Base-by-base conservation (phyloP, 192 early-diverging fungal genomes). In the Coemansia sp. region DNA sequence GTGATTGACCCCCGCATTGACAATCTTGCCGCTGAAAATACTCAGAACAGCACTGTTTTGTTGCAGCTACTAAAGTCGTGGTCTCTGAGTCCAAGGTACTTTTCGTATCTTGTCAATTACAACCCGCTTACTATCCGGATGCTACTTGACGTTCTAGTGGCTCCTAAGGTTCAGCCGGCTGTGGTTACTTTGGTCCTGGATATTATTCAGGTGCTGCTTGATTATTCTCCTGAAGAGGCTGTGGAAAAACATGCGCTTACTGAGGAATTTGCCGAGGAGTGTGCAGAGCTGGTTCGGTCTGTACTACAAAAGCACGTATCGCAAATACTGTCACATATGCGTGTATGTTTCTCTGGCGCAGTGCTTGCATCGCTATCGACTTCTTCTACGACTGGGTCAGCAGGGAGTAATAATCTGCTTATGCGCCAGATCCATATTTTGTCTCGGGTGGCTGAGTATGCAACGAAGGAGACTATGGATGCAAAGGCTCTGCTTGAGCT, bases 31-130 rank as follows among this genome's bases (percentile, higher is more conserved):
- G 68, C 69, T 19, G 97, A 99, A 71, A 94, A 93, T 70, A 94
- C 94, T 5, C 95, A 98, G 74, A 85, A 89, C 46, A 87, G 93
- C 3, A 93, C 91, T 1, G 82, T 89, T 0, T 73, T 96, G 23
- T 79, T 97, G 78, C 84, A 88, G 61, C 74, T 98, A 39, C 82
- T 99, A 32, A 65, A 74, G 7, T 79, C 87, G 3, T 98, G 96
- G 96, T 82, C 94, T 6, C 78, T 84, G 33, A 79, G 85, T 27
- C 72, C 74, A 22, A 65, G 78, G 5, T 94, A 95, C 76, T 72
- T 87, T 0, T 6, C 70, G 0, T 97, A 86, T 71, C 80, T 98
- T 6, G 74, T 84, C 32, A 80, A 86, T 9, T 86, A 88, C 66
- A 85, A 92, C 65, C 61, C 74, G 2, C 68, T 78, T 4, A 78